A percentile compares a stretch with the other conserved stretches of the same genome.
These are phyloP conservation scores for Colletotrichum liaoningense DNA, from an alignment of 2,329 filamentous ascomycete genomes.

Conservation along the genomic window DNA sequence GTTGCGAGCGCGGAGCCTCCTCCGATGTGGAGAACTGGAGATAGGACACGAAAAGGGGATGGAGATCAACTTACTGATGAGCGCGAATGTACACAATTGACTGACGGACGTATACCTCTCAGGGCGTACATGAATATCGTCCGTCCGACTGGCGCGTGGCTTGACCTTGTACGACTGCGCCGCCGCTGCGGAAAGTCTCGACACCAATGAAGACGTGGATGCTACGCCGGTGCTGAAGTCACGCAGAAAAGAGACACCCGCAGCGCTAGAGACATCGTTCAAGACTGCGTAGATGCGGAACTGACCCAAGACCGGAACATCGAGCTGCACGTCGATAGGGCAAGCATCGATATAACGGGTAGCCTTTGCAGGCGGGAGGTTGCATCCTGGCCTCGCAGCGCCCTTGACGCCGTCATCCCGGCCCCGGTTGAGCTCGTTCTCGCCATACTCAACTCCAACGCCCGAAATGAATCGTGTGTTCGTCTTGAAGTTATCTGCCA, in stretches of 20 bases:
- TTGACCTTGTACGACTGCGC: conserved; percentile 70
- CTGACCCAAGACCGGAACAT: conserved; percentile 81
- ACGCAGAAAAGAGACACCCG: conserved; percentile 67
- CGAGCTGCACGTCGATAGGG: conserved; percentile 80
- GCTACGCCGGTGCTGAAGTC: conserved; percentile 67
- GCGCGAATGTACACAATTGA: conserved; percentile 66
- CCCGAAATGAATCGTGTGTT: conserved; percentile 81
- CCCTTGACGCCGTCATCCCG: conserved; percentile 53
- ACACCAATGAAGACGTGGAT: conserved; percentile 64
- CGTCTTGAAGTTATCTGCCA: conserved; percentile 75
- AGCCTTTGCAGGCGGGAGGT: conserved; percentile 74
- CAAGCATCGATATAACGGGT: conserved; percentile 82
- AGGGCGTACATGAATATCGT: conserved; percentile 75
- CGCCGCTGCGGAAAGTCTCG: conserved; percentile 67
- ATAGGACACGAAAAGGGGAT: not conserved
- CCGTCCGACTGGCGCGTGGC: conserved; percentile 58
- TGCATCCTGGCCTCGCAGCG: conserved; percentile 62
- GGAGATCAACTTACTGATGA: conserved; percentile 67
- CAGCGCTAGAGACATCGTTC: conserved; percentile 61
- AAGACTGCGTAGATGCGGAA: conserved; percentile 80
- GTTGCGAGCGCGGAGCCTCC: not conserved
- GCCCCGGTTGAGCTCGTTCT: conserved; percentile 62
- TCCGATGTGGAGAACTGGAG: not conserved
- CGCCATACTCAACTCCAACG: conserved; percentile 71
- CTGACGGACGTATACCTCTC: conserved; percentile 76